A percentile compares a stretch with the other conserved stretches of the same genome.
phyloP scores from a whole-genome alignment of 225 moss, liverwort and hornwort genomes.

The Takakia lepidozioides region DNA sequence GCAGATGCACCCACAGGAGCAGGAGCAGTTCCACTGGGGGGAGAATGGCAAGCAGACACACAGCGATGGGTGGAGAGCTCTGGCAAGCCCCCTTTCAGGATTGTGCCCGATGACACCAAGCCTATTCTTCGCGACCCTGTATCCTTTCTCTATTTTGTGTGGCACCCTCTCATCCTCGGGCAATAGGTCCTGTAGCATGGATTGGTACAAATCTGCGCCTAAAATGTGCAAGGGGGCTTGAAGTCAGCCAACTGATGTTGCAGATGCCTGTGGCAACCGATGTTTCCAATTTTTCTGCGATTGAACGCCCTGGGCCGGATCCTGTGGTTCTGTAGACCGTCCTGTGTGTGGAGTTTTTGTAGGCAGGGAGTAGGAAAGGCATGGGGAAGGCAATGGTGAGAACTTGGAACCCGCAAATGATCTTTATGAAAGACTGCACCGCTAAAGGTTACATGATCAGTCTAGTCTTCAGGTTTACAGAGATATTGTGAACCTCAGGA shows the following conservation, averaged over 20 bases:
- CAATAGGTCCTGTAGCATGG: not conserved
- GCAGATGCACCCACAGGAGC: no score
- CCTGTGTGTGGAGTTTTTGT: no score
- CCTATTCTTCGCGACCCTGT: slow-evolving; percentile 54
- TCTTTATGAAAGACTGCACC: no score
- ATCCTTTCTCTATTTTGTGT: slow-evolving; percentile 14
- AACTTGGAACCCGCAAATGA: no score
- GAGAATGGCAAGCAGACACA: slow-evolving; percentile 39
- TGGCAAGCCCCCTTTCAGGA: slow-evolving; percentile 40
- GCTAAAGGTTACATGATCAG: not conserved
- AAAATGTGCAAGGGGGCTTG: not conserved
- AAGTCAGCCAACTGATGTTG: not conserved
- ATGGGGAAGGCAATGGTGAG: no score
- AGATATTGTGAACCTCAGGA: not conserved
- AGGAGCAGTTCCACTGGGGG: slow-evolving; percentile 12
- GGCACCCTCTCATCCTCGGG: not conserved
- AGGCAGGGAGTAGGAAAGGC: no score
- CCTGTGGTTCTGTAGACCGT: no score
- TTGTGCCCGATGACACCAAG: slow-evolving; percentile 51
- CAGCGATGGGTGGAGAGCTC: slow-evolving; percentile 47
- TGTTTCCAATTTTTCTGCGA: no score
- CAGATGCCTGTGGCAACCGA: no score
- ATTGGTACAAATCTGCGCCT: not conserved
- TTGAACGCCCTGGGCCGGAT: no score
- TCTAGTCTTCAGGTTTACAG: slow-evolving; percentile 2